Percentiles rank a stretch among this genome's conserved stretches.
These are phyloP conservation scores for Pythium dissimile DNA, from an alignment of 352 stramenopile genomes.

Conservation along the genomic window DNA sequence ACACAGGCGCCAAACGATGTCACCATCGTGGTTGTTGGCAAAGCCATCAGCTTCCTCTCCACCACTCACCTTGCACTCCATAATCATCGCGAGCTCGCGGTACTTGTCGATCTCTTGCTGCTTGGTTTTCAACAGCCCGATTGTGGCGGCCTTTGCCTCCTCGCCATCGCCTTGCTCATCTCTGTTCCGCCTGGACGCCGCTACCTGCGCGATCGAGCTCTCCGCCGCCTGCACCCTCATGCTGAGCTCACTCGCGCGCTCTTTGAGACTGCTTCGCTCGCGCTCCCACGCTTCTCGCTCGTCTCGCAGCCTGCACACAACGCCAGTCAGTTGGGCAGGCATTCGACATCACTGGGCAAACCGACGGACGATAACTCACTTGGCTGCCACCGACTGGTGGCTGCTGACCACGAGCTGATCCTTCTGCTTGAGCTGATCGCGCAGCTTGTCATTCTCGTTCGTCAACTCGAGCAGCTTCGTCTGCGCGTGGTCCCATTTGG, in stretches of 20 bases:
- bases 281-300: constrained; percentile 48
- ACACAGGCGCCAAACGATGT: too few species aligned
- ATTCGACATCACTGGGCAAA: too few species aligned
- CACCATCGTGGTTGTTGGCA: neutral
- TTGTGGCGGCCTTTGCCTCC: neutral
- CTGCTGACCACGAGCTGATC: constrained; percentile 56
- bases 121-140: constrained; percentile 31
- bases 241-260: constrained; percentile 45
- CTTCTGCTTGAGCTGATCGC: constrained; percentile 75
- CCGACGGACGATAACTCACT: too few species aligned
- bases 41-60: neutral
- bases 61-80: constrained; percentile 50
- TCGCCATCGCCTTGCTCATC: constrained; percentile 18
- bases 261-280: constrained; percentile 46
- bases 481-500: constrained; percentile 52
- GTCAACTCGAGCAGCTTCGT: constrained; percentile 49
- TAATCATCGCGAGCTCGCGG: constrained; percentile 27
- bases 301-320: constrained; percentile 48
- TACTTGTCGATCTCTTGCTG: constrained; percentile 55
- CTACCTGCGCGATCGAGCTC: constrained; percentile 9
- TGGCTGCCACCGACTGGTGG: constrained; percentile 50
- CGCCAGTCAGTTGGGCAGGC: too few species aligned
- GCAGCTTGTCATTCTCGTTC: constrained; percentile 55
- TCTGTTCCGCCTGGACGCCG: neutral
- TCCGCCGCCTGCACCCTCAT: constrained; percentile 62